Conservation (phyloP, 805 yeast genomes). For the Candida vaughaniae region DNA sequence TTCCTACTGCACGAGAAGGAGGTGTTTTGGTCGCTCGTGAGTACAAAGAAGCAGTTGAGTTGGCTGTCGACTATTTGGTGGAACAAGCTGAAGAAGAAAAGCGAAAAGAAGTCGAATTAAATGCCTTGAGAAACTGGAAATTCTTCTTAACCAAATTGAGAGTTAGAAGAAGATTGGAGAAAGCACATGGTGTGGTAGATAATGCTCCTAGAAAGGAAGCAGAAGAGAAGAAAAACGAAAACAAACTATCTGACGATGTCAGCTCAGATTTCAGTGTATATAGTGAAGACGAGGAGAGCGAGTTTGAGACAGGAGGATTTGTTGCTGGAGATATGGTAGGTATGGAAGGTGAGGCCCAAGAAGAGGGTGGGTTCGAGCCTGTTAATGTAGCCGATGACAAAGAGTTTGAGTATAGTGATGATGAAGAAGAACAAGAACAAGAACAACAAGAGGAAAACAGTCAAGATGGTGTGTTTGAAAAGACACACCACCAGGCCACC, state of each 20-base stretch:
- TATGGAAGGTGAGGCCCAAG: no score
- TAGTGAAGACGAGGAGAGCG: conserved; percentile 8
- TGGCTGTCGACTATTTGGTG: conserved; percentile 48
- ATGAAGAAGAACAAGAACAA: no score
- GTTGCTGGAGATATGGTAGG: no score
- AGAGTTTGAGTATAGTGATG: conserved; percentile 8
- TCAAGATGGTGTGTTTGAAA: no score
- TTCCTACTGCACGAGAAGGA: conserved; percentile 61
- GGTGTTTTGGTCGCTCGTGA: conserved; percentile 76
- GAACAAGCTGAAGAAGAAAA: conserved; percentile 51
- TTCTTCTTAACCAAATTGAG: conserved; percentile 49
- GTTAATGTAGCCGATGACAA: no score
- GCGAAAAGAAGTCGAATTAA: conserved; percentile 42
- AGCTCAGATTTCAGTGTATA: conserved; percentile 9
- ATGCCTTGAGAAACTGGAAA: conserved; percentile 55
- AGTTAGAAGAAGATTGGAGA: conserved; percentile 46
- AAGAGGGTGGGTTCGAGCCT: no score
- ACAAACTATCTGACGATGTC: conserved; percentile 4
- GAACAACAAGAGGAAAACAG: no score
- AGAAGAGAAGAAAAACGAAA: neutral
- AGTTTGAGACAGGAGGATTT: conserved; percentile 9
- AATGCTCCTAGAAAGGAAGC: neutral
- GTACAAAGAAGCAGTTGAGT: conserved; percentile 56
- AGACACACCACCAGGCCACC: no score
- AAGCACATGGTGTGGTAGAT: conserved; percentile 46